Evolutionary conservation across 768 basidiomycete species (phyloP).

Genomic region (Russula dissimulans): DNA sequence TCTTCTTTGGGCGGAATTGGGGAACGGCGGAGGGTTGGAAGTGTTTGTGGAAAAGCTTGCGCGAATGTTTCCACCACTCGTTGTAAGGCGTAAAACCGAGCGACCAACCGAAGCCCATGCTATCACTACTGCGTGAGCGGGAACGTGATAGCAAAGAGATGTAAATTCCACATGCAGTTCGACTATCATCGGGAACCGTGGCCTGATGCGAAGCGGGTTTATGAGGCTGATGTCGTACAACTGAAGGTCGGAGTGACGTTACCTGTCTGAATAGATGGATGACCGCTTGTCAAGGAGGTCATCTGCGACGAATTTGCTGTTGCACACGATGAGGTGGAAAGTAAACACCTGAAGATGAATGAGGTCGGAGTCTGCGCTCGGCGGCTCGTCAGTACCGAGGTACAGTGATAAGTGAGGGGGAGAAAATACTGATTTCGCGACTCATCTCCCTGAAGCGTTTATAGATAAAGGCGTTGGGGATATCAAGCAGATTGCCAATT

Average conservation of each 20-base stretch:
- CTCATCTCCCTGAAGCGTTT: conserved; percentile 17
- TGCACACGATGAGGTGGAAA: conserved; percentile 27
- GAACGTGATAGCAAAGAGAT: background rate
- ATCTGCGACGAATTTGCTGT: conserved; percentile 27
- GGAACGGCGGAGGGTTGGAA: conserved; percentile 20
- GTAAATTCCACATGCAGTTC: conserved; percentile 10
- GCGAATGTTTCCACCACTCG: conserved; percentile 28
- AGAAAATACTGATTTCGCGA: conserved; percentile 10
- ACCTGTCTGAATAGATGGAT: conserved; percentile 30
- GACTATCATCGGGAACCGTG: conserved; percentile 18
- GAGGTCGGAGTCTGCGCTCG: conserved; percentile 23
- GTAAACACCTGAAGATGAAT: conserved; percentile 25
- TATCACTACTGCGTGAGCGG: background rate
- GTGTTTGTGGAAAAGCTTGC: conserved; percentile 26
- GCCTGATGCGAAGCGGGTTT: background rate
- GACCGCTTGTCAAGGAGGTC: conserved; percentile 34
- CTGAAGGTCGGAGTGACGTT: background rate
- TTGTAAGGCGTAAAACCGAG: conserved; percentile 26
- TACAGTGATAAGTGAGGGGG: too few species aligned
- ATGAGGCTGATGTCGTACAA: background rate
- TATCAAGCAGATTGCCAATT: conserved; percentile 21
- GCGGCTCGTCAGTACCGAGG: background rate
- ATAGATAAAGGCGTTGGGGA: conserved; percentile 20
- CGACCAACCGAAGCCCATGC: conserved; percentile 19
- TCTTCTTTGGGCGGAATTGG: conserved; percentile 26